Percentiles rank a stretch among this genome's conserved stretches.
These are phyloP conservation scores for Magnaporthiopsis poae DNA, from an alignment of 2,329 filamentous ascomycete genomes.

Conservation along the genomic window DNA sequence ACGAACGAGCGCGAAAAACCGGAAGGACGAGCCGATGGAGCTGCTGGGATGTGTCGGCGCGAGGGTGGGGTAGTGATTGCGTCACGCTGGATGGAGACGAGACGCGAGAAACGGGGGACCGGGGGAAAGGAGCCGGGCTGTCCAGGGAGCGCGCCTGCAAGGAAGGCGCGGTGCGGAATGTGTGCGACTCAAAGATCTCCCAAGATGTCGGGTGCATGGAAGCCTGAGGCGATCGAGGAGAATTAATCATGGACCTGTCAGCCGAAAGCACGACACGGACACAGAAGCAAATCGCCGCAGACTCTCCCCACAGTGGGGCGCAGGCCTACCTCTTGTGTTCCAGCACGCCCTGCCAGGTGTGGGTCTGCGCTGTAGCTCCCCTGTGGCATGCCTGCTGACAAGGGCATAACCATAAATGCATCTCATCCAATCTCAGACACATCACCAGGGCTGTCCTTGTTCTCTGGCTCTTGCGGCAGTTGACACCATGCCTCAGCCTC, in stretches of 20 bases:
- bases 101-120: too few relatives aligned
- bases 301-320: background rate
- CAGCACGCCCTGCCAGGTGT: background rate
- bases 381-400: background rate
- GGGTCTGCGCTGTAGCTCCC: background rate
- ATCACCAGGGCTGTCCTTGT: background rate
- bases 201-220: too few relatives aligned
- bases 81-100: too few relatives aligned
- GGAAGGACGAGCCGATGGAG: too few relatives aligned
- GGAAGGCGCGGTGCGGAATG: too few relatives aligned
- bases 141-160: too few relatives aligned
- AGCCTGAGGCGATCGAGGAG: too few relatives aligned
- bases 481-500: background rate
- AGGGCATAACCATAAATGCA: background rate
- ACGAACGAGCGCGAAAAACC: too few relatives aligned
- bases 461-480: background rate
- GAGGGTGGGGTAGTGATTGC: too few relatives aligned
- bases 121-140: too few relatives aligned
- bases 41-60: too few relatives aligned
- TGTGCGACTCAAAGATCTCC: too few relatives aligned
- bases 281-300: background rate
- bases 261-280: background rate
- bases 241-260: background rate
- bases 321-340: background rate
- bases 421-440: background rate